Evolutionary conservation across 139 green algal species (phyloP), one percentile per base, ranked within the genome.

Genomic region (Chlamydomonas asymmetrica): DNA sequence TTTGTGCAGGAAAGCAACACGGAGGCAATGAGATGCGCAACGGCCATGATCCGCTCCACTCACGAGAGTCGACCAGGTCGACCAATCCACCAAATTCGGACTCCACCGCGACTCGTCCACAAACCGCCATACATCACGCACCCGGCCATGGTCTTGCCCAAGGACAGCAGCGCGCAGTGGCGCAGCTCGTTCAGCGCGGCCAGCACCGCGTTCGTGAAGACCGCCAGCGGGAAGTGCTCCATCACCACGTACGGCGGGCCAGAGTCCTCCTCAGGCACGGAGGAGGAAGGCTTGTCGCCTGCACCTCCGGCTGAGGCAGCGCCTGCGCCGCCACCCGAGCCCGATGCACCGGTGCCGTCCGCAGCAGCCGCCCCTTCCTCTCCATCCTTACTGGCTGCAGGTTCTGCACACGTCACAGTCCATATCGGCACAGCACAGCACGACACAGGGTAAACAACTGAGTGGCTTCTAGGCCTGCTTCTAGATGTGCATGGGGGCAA

Each of bases 101-200:
- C n/a, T n/a, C n/a, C n/a, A n/a, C n/a, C n/a, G n/a, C n/a, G n/a
- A n/a, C n/a, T n/a, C n/a, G n/a, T n/a, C n/a, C n/a, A n/a, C n/a
- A n/a, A n/a, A n/a, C n/a, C n/a, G n/a, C n/a, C n/a, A n/a, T n/a
- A n/a, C n/a, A n/a, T 8, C 61, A 41, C 68, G 40, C 48, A 82
- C 60, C 43, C 38, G 3, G 68, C 67, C 27, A 61, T 27, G 5
- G 74, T 73, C 54, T 63, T 61, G 40, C 63, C 50, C 9, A 84
- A 34, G 2, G 78, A 66, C 39, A 82, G 64, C 64, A 90, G 84
- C 0, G 94, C 91, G 81, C 94, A 98, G 81, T 98, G 95, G 22
- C 96, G 86, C 57, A 99, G 85, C 88, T 99, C 96, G 74, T 99
- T 99, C 29, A 98, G 81, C 5, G 94, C 92, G 1, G 83, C 76